Evolutionary conservation across 1,139 yeast genomes (phyloP), one percentile per base, ranked within the genome.

Genomic region (Yamadazyma pseudoaaseri): DNA sequence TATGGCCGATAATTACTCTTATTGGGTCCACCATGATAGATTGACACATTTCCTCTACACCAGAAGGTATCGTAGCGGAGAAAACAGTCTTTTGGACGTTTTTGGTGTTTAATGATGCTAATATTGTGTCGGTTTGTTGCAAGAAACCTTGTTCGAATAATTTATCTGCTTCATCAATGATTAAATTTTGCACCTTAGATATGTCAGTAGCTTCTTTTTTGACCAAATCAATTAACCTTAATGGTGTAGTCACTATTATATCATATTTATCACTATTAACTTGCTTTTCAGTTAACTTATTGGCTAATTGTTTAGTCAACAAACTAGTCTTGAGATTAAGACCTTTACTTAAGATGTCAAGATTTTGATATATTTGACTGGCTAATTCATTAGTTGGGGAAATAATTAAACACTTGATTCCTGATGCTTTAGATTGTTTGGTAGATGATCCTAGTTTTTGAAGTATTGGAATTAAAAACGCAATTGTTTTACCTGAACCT

Each of bases 141-240:
- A 89, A 79, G 50, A 94, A 94, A 12, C 92, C 95, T 37, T 81
- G 80, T 50, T 92, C 97, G 51, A 94, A 86, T 36, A 94, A 65
- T 50, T 86, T 85, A 67, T 94, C 99, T 4, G 97, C 97, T 63
- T 92, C 99, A 68, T 94, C 99, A 47, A 94, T 79, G 12, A 92
- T 74, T 36, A 92, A 63, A 52, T 80, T 82, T 45, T 82, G 81
- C 12, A 90, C 89, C 26, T 65, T 65, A 2, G 79, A 62, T 33
- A 92, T 66, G 48, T 80, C 82, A 3, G 70, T 57, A 12, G 70
- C 65, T 26, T 75, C 86, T 34, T 69, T 69, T 41, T 82, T 78
- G 24, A 87, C 76, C 30, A 86, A 70, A 47, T 89, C 96, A 29
- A 92, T 83, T 42, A 92, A 72, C 49, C 97, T 70, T 49, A 87